Base-by-base conservation (phyloP, 2,329 filamentous ascomycete genomes). In the Plenodomus lindquistii region DNA sequence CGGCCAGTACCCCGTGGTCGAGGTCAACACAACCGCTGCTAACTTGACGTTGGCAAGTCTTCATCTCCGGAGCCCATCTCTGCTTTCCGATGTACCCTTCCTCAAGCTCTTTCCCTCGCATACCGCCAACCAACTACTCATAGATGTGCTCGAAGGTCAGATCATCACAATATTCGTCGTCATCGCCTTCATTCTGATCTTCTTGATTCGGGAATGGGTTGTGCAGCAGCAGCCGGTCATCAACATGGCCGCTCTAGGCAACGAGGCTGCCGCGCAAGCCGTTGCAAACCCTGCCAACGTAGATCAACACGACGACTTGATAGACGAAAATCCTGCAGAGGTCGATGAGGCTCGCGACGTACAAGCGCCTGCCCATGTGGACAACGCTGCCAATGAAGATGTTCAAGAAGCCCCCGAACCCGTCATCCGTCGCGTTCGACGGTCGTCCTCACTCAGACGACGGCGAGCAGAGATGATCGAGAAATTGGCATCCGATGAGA, bases 221-320 rank as follows among this genome's bases (percentile, higher is more conserved):
- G 91, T 99, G 9, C 94, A 99, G 70, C 94, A 99, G 70, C 94
- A 99, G 67, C 94, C 93, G 4, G 87, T 92, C 56, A 87, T 94
- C 59, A 95, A 96, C 63, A 86, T 94, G 77, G 87, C 71, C 19
- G 71, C 69, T 4, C 57, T 73, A 40, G 65, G 65, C 34, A 66
- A 69, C 16, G 62, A 70, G 48, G 62, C 54, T 38, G 65, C 54
- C 46, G 60, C 57, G 43, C 51, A 60, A 16, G 47, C 49, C 40
- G 63, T 59, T 63, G 57, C 58, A 4, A 54, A 63, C 6, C 56
- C 61, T 9, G 64, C 67, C 15, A 58, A 69, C 13, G 60, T 63
- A 2, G 58, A 51, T 11, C 54, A 57, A 5, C 50, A 46, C 4
- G 57, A 51, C 11, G 27, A 15, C 27, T 13, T 15, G 4, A 13